phyloP scores from a whole-genome alignment of 2,329 filamentous ascomycete genomes.

The Huntiella moniliformis region DNA sequence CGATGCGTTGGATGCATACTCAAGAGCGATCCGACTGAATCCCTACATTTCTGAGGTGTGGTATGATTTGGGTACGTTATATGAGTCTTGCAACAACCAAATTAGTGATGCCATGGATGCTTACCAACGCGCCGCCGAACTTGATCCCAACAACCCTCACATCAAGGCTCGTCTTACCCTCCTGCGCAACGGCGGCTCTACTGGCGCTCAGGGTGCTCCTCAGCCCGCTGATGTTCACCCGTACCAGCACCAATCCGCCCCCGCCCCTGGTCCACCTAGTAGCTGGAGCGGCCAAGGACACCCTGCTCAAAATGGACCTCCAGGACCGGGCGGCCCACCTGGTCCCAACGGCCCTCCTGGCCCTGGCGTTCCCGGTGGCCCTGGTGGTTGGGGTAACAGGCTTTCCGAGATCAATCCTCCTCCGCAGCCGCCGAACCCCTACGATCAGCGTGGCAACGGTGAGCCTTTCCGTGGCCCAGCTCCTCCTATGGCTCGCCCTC shows the following conservation, averaged over 20 bases:
- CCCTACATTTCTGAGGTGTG: slow-evolving; percentile 98
- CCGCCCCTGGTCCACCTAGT: slow-evolving; percentile 65
- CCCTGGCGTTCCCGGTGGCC: slow-evolving; percentile 23
- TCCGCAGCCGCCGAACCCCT: slow-evolving; percentile 61
- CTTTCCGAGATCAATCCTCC: slow-evolving; percentile 63
- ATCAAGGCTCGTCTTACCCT: slow-evolving; percentile 90
- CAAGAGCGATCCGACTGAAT: slow-evolving; percentile 85
- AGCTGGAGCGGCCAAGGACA: slow-evolving; percentile 53
- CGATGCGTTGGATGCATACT: slow-evolving; percentile 93
- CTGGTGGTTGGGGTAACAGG: slow-evolving; percentile 38
- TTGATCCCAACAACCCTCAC: slow-evolving; percentile 82
- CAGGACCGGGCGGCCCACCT: slow-evolving; percentile 28
- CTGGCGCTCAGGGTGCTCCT: slow-evolving; percentile 59
- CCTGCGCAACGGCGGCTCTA: slow-evolving; percentile 61
- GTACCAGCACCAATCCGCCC: slow-evolving; percentile 72
- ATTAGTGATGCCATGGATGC: slow-evolving; percentile 91
- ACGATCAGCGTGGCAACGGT: slow-evolving; percentile 43
- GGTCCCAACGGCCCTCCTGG: slow-evolving; percentile 29
- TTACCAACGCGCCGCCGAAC: slow-evolving; percentile 81
- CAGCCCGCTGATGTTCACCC: slow-evolving; percentile 91
- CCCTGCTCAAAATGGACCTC: slow-evolving; percentile 22
- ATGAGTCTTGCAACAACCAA: slow-evolving; percentile 98
- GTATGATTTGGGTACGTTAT: slow-evolving; percentile 96
- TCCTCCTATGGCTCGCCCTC: slow-evolving; percentile 48
- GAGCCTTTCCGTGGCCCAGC: slow-evolving; percentile 53